Conservation (phyloP, 768 basidiomycete genomes). For the Gelatoporia subvermispora region DNA sequence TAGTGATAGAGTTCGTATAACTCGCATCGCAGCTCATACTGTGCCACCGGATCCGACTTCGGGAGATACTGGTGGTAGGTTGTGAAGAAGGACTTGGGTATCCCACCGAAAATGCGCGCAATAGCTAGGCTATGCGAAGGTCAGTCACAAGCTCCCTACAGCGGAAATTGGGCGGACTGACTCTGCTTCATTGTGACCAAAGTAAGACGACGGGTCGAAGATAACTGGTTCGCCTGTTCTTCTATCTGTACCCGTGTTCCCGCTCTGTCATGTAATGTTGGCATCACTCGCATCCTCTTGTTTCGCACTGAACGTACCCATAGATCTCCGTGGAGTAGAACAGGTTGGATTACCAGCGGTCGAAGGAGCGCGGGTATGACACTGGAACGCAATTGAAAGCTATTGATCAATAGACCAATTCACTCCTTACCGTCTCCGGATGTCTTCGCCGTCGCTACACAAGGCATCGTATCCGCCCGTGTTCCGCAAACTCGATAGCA, state of each 20-base stretch:
- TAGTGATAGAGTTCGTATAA: slow-evolving; percentile 83
- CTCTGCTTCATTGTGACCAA: slow-evolving; percentile 82
- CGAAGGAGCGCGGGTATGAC: slow-evolving; percentile 70
- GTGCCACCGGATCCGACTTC: slow-evolving; percentile 57
- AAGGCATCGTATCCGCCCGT: slow-evolving; percentile 40
- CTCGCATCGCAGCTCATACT: slow-evolving; percentile 60
- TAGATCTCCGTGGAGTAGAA: slow-evolving; percentile 73
- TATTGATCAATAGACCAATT: neutral
- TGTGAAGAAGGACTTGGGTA: slow-evolving; percentile 56
- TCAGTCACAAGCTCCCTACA: neutral
- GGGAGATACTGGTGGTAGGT: slow-evolving; percentile 61
- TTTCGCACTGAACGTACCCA: slow-evolving; percentile 51
- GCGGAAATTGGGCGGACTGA: slow-evolving; percentile 29
- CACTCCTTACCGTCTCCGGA: slow-evolving; percentile 40
- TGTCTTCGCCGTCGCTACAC: slow-evolving; percentile 45
- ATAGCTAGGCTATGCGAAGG: slow-evolving; percentile 55
- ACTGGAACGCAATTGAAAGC: slow-evolving; percentile 29
- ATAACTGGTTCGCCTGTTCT: slow-evolving; percentile 56
- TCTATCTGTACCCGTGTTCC: slow-evolving; percentile 62
- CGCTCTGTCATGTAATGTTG: slow-evolving; percentile 42
- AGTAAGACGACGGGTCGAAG: slow-evolving; percentile 76
- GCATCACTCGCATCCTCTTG: neutral
- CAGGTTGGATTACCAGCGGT: slow-evolving; percentile 54
- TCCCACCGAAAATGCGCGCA: slow-evolving; percentile 75
- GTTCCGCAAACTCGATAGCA: slow-evolving; percentile 44